These are phyloP conservation scores for Bisporella sp. DNA, from an alignment of 2,329 filamentous ascomycete genomes.

Conservation along the genomic window DNA sequence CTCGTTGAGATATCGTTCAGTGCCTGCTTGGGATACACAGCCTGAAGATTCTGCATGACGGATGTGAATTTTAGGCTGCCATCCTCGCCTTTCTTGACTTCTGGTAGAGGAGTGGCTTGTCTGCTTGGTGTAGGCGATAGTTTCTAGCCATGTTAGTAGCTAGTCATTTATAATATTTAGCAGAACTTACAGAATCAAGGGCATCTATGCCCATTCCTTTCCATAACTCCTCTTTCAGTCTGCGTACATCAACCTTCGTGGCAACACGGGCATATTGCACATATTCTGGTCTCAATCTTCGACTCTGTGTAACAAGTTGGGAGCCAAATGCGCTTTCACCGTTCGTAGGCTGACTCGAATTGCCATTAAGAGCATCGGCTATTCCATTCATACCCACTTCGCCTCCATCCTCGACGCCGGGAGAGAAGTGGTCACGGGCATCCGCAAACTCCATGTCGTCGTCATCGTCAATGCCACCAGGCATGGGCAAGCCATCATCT, in stretches of 20 bases:
- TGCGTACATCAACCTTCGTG: slow-evolving; percentile 64
- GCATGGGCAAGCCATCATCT: slow-evolving; percentile 70
- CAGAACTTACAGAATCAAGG: slow-evolving; percentile 37
- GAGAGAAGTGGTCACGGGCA: slow-evolving; percentile 72
- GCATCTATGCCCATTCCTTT: slow-evolving; percentile 54
- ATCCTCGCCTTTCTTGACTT: slow-evolving; percentile 28
- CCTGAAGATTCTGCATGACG: slow-evolving; percentile 83
- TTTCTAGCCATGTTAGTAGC: slow-evolving; percentile 6
- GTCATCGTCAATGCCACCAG: slow-evolving; percentile 51
- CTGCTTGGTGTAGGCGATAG: slow-evolving; percentile 25
- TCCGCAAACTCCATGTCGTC: slow-evolving; percentile 73
- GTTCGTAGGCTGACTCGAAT: slow-evolving; percentile 36
- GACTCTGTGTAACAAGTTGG: slow-evolving; percentile 58
- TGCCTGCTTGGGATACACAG: slow-evolving; percentile 75
- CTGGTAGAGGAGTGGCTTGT: slow-evolving; percentile 18
- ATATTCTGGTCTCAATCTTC: slow-evolving; percentile 58
- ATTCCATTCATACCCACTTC: slow-evolving; percentile 40
- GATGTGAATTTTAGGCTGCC: slow-evolving; percentile 73
- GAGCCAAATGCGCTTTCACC: slow-evolving; percentile 49
- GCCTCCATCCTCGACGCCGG: slow-evolving; percentile 43
- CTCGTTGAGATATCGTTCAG: slow-evolving; percentile 95
- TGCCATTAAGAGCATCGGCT: slow-evolving; percentile 43
- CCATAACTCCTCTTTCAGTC: slow-evolving; percentile 66
- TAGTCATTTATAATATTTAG: background rate
- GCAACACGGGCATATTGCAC: slow-evolving; percentile 64